Percentiles rank a stretch among this genome's conserved stretches.
These are phyloP conservation scores for Primulina huaijiensis DNA, from an alignment of 257 asterid species.

Conservation along the genomic window DNA sequence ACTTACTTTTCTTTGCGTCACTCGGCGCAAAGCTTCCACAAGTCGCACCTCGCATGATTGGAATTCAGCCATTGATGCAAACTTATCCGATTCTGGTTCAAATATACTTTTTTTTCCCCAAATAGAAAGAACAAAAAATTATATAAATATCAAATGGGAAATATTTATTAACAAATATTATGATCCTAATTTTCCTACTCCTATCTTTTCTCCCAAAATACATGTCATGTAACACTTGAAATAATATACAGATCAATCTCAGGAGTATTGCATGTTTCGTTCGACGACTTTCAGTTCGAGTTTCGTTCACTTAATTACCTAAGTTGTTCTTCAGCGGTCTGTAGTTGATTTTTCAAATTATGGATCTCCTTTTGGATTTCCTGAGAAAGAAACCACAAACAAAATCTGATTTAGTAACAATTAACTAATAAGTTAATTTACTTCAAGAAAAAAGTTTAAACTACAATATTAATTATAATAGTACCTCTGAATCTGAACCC, in stretches of 20 bases:
- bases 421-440: not conserved
- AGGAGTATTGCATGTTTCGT: no score
- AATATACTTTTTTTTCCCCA: constrained; percentile 29
- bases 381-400: constrained; percentile 21
- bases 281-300: no score
- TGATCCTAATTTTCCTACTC: no score
- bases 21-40: constrained; percentile 49
- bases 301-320: constrained; percentile 30
- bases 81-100: constrained; percentile 61
- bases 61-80: constrained; percentile 41
- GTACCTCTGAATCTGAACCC: constrained; percentile 56
- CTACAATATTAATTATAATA: no score
- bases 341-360: constrained; percentile 55
- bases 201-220: no score
- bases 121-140: not conserved
- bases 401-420: not conserved
- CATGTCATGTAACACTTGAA: not conserved
- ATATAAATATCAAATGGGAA: no score
- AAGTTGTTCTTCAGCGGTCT: constrained; percentile 37
- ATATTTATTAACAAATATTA: no score
- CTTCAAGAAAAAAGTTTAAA: not conserved
- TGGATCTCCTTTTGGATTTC: constrained; percentile 55
- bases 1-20: constrained; percentile 48
- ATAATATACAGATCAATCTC: no score
- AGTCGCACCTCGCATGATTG: constrained; percentile 48